Percentiles rank a stretch among this genome's conserved stretches.
Conservation (phyloP, 2,329 filamentous ascomycete species). For the Fusarium mexicanum region DNA sequence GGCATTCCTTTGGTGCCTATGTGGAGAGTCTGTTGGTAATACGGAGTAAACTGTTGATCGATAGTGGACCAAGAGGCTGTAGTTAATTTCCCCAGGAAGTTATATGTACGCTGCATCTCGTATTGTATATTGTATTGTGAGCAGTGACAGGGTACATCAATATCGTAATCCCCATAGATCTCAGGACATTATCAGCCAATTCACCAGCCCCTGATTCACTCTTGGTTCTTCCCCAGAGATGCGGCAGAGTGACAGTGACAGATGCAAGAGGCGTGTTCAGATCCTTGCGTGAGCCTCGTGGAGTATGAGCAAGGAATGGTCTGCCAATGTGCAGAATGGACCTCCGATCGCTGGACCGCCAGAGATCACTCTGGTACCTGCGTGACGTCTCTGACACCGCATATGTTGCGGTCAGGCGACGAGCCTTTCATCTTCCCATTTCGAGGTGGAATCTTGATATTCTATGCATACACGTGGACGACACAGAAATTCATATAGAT, state of each 20-base stretch:
- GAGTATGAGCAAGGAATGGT: slow-evolving; percentile 32
- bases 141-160: slow-evolving; percentile 24
- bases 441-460: neutral
- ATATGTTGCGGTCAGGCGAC: slow-evolving; percentile 23
- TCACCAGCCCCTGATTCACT: slow-evolving; percentile 29
- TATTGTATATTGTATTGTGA: slow-evolving; percentile 17
- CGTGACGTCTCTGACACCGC: slow-evolving; percentile 39
- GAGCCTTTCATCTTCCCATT: slow-evolving; percentile 1
- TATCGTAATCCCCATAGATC: slow-evolving; percentile 11
- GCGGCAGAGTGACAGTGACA: slow-evolving; percentile 27
- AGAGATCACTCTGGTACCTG: slow-evolving; percentile 38
- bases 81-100: slow-evolving; percentile 15
- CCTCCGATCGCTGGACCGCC: slow-evolving; percentile 6
- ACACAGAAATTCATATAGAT: slow-evolving; percentile 7
- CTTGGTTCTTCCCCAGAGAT: slow-evolving; percentile 22
- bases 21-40: neutral
- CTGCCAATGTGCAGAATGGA: slow-evolving; percentile 21
- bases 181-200: slow-evolving; percentile 30
- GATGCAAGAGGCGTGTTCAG: slow-evolving; percentile 29
- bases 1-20: slow-evolving; percentile 5
- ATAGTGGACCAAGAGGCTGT: slow-evolving; percentile 10
- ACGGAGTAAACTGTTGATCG: slow-evolving; percentile 7
- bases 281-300: slow-evolving; percentile 43
- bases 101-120: neutral
- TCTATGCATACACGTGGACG: slow-evolving; percentile 6